phyloP scores from a whole-genome alignment of 805 yeast species.

The Yarrowia keelungensis region DNA sequence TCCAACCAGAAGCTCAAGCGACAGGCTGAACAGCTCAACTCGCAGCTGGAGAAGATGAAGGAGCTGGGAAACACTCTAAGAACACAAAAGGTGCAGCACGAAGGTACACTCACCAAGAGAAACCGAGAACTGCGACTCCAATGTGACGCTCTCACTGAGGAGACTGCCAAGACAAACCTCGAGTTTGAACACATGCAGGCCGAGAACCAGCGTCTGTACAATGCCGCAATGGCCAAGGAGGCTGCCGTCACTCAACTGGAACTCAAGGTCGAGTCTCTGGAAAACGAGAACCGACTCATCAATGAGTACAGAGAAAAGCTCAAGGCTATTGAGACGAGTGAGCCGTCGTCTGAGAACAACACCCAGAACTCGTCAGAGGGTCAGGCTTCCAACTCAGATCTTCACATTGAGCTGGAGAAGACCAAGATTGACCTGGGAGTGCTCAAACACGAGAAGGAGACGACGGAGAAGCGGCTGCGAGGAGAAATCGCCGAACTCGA shows the following conservation, averaged over 20 bases:
- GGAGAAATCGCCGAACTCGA: slow-evolving; percentile 41
- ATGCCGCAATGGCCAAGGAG: slow-evolving; percentile 49
- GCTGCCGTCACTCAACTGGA: slow-evolving; percentile 45
- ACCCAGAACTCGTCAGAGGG: background rate
- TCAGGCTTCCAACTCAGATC: slow-evolving; percentile 30
- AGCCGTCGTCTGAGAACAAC: background rate
- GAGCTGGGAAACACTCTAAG: slow-evolving; percentile 48
- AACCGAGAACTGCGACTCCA: slow-evolving; percentile 48
- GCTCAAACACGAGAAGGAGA: slow-evolving; percentile 40
- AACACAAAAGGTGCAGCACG: slow-evolving; percentile 52
- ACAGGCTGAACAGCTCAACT: slow-evolving; percentile 45
- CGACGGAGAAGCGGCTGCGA: slow-evolving; percentile 37
- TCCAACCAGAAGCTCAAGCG: slow-evolving; percentile 47
- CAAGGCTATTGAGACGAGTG: slow-evolving; percentile 1
- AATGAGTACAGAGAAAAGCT: slow-evolving; percentile 27
- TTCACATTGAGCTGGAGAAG: slow-evolving; percentile 28
- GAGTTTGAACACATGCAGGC: slow-evolving; percentile 47
- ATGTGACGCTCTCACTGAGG: slow-evolving; percentile 43
- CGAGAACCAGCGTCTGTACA: slow-evolving; percentile 48
- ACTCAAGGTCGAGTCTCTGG: slow-evolving; percentile 37
- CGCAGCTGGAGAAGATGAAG: slow-evolving; percentile 48
- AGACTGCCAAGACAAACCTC: slow-evolving; percentile 43
- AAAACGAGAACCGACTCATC: slow-evolving; percentile 12
- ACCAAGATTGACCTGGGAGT: slow-evolving; percentile 32
- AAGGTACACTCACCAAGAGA: slow-evolving; percentile 48